These are phyloP conservation scores for Lithohypha guttulata DNA, from an alignment of 2,329 filamentous ascomycete species.

Conservation along the genomic window DNA sequence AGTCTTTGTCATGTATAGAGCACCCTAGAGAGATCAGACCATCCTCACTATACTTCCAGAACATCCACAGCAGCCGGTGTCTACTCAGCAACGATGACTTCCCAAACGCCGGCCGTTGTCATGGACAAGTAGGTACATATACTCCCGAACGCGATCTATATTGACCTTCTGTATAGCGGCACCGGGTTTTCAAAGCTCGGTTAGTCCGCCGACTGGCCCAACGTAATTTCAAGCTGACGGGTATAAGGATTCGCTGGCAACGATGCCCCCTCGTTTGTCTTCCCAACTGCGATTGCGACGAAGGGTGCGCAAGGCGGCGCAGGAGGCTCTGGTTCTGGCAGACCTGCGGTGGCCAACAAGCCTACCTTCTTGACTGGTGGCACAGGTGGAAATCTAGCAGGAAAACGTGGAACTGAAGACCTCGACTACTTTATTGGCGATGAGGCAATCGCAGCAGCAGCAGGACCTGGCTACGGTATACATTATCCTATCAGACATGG, in stretches of 20 bases:
- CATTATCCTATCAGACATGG: slow-evolving; percentile 97
- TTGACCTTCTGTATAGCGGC: slow-evolving; percentile 57
- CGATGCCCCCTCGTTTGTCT: slow-evolving; percentile 97
- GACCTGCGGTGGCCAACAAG: slow-evolving; percentile 85
- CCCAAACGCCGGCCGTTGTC: slow-evolving; percentile 99
- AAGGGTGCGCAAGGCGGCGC: slow-evolving; percentile 64
- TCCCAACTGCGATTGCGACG: slow-evolving; percentile 95
- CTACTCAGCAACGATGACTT: slow-evolving; percentile 56
- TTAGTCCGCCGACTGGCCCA: slow-evolving; percentile 38
- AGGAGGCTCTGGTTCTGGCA: slow-evolving; percentile 67
- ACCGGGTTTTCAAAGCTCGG: slow-evolving; percentile 99
- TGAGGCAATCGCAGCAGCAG: slow-evolving; percentile 75
- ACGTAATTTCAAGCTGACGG: slow-evolving; percentile 24
- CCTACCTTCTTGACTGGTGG: slow-evolving; percentile 90
- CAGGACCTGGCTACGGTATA: slow-evolving; percentile 84
- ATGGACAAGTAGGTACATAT: slow-evolving; percentile 94
- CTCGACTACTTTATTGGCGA: slow-evolving; percentile 98
- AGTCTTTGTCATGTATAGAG: slow-evolving; percentile 1
- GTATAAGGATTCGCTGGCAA: slow-evolving; percentile 87
- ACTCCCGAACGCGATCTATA: slow-evolving; percentile 15
- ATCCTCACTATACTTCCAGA: slow-evolving; percentile 2
- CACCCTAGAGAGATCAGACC: neutral
- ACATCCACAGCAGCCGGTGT: neutral
- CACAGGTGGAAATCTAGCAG: slow-evolving; percentile 73
- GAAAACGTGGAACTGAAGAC: slow-evolving; percentile 92